Evolutionary conservation across 2,329 filamentous ascomycete genomes (phyloP).

Genomic region (Microthyrium microscopicum): DNA sequence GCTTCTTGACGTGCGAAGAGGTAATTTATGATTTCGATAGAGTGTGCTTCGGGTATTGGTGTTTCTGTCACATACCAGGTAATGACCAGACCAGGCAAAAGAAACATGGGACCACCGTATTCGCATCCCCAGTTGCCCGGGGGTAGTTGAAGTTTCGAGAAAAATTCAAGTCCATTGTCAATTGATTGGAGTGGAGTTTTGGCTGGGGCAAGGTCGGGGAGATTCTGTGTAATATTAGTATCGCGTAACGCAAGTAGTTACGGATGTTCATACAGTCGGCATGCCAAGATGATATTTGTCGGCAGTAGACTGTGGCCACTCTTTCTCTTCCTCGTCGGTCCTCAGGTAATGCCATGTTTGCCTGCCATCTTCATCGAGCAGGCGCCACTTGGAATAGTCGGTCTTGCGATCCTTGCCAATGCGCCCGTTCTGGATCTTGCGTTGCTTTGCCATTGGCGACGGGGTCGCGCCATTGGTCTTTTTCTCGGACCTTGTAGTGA

Average conservation of each 20-base stretch:
- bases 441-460: not conserved
- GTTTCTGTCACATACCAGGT: slow-evolving; percentile 82
- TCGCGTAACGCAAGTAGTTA: not conserved
- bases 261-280: slow-evolving; percentile 42
- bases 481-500: not conserved
- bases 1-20: slow-evolving; percentile 71
- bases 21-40: slow-evolving; percentile 84
- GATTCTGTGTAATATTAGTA: slow-evolving; percentile 34
- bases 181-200: slow-evolving; percentile 62
- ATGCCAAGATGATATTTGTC: slow-evolving; percentile 81
- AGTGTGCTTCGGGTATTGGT: slow-evolving; percentile 62
- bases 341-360: slow-evolving; percentile 90
- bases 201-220: slow-evolving; percentile 54
- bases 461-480: not conserved
- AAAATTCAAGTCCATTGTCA: slow-evolving; percentile 72
- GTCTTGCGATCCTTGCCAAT: slow-evolving; percentile 33
- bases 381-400: slow-evolving; percentile 68
- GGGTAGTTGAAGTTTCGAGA: slow-evolving; percentile 72
- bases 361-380: slow-evolving; percentile 65
- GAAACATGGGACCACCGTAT: slow-evolving; percentile 94
- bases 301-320: slow-evolving; percentile 76
- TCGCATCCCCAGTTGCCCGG: slow-evolving; percentile 94
- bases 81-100: slow-evolving; percentile 71
- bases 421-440: slow-evolving; percentile 2
- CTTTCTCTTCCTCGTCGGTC: slow-evolving; percentile 49